Base-by-base conservation (phyloP, 2,329 filamentous ascomycete species). In the Diaporthe caulivora region DNA sequence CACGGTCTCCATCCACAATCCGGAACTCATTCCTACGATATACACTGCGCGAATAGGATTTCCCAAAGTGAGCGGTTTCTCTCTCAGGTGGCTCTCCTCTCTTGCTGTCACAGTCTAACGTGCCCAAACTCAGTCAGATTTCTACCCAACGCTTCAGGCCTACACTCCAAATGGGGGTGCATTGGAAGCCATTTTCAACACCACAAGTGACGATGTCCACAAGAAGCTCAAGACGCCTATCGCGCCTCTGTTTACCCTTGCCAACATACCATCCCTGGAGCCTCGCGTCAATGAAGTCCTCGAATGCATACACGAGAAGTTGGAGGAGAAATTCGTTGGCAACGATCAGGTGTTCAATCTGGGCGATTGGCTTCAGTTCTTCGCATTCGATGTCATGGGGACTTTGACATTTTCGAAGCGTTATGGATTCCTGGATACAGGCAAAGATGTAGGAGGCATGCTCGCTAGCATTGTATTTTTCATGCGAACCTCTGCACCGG, bases 1-100 rank as follows among this genome's bases (percentile, higher is more conserved):
- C 76, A 86, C 87, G 77, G 81, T 88, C 4, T 86, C 86, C 0
- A 78, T 88, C 37, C 77, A 84, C 0, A 86, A 84, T 1, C 86
- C 86, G 4, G 73, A 72, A 5, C 64, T 49, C 1, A 77, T 79
- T 15, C 71, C 76, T 2, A 72, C 58, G 8, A 34, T 79, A 4
- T 79, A 79, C 55, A 74, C 75, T 17, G 75, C 72, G 13, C 57
- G 78, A 15, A 47, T 64, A 11, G 77, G 77, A 4, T 78, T 78
- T 40, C 76, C 77, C 24, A 79, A 79, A 74, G 77, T 74, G 18
- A 51, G 72, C 8, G 15, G 1, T 9, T 64, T 24, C 40, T 34
- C 58, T 1, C 24, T 2, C 8, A 31, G 47, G 15, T n/a, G 24
- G 17, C 42, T 47, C 26, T 34, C 26, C 24, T 15, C 40, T 24